Percentiles rank a stretch among this genome's conserved stretches.
These are phyloP conservation scores for Calonectria henricotiae DNA, from an alignment of 2,329 filamentous ascomycete species.

Conservation along the genomic window DNA sequence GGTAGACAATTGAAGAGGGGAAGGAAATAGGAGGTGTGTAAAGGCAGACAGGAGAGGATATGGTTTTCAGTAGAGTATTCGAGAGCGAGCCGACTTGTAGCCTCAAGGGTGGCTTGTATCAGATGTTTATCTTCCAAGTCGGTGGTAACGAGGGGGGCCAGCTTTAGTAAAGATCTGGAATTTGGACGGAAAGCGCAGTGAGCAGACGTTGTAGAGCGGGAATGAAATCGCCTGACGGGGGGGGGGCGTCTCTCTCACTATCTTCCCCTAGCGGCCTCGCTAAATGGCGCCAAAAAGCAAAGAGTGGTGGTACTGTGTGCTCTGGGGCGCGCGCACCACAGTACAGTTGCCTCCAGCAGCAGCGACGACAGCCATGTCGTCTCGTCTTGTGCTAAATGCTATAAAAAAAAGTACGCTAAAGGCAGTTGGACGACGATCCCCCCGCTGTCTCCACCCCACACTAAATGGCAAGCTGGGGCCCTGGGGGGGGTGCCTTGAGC, in stretches of 20 bases:
- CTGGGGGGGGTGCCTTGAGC: conserved; percentile 18
- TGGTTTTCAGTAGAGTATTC: not conserved
- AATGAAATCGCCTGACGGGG: not conserved
- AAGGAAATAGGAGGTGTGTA: not conserved
- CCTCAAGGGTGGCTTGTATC: not conserved
- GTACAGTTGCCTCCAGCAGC: not conserved
- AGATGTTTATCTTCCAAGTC: not conserved
- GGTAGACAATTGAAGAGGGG: too few species aligned
- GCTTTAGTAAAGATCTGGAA: conserved; percentile 5
- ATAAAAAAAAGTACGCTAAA: conserved; percentile 10
- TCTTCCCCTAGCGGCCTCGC: not conserved
- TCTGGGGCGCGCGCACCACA: not conserved
- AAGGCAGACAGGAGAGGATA: not conserved
- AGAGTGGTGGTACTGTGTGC: not conserved
- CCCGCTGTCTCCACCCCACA: conserved; percentile 8
- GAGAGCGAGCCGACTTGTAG: not conserved
- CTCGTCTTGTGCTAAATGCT: conserved; percentile 13
- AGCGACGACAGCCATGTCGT: conserved; percentile 1
- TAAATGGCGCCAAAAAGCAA: not conserved
- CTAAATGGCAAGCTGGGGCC: conserved; percentile 1
- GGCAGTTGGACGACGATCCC: conserved; percentile 22
- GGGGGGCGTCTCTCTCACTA: not conserved
- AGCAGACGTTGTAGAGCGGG: not conserved
- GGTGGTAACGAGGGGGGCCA: conserved; percentile 6
- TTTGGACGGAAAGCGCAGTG: not conserved